Evolutionary conservation across 2,329 filamentous ascomycete species (phyloP), one percentile per base, ranked within the genome.

Genomic region (Ophiostoma fasciatum): DNA sequence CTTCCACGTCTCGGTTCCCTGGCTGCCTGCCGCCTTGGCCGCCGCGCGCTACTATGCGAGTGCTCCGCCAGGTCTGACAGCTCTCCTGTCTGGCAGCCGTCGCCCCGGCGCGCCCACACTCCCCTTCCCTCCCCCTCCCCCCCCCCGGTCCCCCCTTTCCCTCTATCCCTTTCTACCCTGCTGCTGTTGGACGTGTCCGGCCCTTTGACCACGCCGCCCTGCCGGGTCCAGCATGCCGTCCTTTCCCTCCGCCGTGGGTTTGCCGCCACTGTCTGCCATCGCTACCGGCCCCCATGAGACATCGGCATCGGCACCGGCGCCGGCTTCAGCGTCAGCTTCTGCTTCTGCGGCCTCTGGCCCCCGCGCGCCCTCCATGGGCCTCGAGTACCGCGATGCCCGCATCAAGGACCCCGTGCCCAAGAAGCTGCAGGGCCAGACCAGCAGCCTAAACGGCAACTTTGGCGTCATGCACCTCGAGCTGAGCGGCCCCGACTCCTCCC

Each of bases 391-490:
- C 21, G 66, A 71, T 49, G 64, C 64, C 29, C 60, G 66, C 18
- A 60, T 70, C 12, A 55, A 67, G 38, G 74, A 74, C 42, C 68
- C 71, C 2, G 63, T 77, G 3, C 72, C 74, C 5, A 72, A 64
- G 51, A 76, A 74, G 50, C 57, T 77, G 36, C 72, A 75, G 48
- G 68, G 69, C 41, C 69, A 66, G 44, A 65, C 67, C 15, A 63
- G 68, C 43, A 58, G 60, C 19, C 66, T 63, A 46, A 68, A 68
- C 41, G 72, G 72, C 20, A 74, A 74, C 45, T 78, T 78, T 49
- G 60, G 63, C 31, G 68, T 77, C 28, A 74, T 78, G 64, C 69
- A 74, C 38, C 74, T 78, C 59, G 63, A 66, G 23, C 57, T 70
- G 49, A 17, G 57, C 56, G 38, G 60, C 55, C 48, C 54, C 42